Evolutionary conservation across 148 eudicot genomes (phyloP).

Genomic region (Oxyria digyna): DNA sequence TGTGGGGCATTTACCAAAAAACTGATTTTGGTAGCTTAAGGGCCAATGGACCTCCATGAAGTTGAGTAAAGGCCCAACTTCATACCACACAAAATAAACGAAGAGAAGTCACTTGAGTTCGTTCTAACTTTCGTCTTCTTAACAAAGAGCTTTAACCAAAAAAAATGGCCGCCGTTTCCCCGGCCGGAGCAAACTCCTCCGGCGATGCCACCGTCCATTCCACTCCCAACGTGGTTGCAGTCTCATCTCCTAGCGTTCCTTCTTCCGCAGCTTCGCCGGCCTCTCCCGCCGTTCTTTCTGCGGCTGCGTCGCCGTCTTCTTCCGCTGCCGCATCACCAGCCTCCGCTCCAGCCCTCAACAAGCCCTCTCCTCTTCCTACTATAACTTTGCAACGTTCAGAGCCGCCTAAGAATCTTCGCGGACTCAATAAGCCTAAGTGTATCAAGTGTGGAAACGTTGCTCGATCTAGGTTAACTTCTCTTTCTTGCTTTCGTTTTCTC

Average conservation of each 20-base stretch:
- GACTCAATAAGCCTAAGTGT: slow-evolving; percentile 40
- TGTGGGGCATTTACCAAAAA: too few species aligned
- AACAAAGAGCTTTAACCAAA: not conserved
- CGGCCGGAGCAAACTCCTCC: not conserved
- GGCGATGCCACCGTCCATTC: not conserved
- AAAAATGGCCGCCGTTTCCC: slow-evolving; percentile 10
- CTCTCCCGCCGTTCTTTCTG: slow-evolving; percentile 2
- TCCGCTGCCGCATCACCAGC: not conserved
- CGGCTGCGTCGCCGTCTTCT: slow-evolving; percentile 1
- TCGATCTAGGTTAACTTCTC: slow-evolving; percentile 27
- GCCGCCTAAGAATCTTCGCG: slow-evolving; percentile 28
- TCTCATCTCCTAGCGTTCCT: not conserved
- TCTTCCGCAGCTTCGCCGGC: not conserved
- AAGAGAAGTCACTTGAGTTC: not conserved
- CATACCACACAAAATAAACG: not conserved
- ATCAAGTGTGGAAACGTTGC: slow-evolving; percentile 43
- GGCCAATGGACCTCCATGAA: not conserved
- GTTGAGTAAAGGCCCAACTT: not conserved
- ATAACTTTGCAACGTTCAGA: slow-evolving; percentile 13
- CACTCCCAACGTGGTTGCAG: not conserved
- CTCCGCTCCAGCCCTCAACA: not conserved
- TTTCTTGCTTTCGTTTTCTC: not conserved
- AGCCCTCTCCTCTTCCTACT: slow-evolving; percentile 11
- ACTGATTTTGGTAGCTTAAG: too few species aligned
- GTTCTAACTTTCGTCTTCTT: not conserved